A percentile compares a stretch with the other conserved stretches of the same genome.
Conservation (phyloP, 2,329 filamentous ascomycete species). For the Trichoderma aggressivum region DNA sequence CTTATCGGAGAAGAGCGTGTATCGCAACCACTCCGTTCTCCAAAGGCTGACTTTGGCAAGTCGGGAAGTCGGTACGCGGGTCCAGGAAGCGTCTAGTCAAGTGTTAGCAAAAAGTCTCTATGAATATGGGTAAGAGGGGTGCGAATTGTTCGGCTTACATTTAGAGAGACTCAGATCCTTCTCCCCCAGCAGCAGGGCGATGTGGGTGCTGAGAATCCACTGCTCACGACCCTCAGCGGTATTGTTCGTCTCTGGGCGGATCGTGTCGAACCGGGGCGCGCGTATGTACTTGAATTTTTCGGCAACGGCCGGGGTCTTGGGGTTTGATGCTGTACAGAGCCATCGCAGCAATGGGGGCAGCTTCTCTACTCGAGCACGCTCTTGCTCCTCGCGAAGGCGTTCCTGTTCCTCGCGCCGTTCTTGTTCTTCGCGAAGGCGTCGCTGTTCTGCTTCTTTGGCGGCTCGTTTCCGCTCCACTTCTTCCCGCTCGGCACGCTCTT, state of each 20-base stretch:
- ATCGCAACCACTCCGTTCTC: constrained; percentile 55
- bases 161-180: constrained; percentile 58
- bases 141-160: constrained; percentile 47
- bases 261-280: constrained; percentile 63
- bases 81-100: constrained; percentile 56
- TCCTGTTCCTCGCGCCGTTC: constrained; percentile 49
- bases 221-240: constrained; percentile 58
- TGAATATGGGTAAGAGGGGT: not conserved
- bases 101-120: not conserved
- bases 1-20: constrained; percentile 49
- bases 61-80: constrained; percentile 49
- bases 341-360: constrained; percentile 59
- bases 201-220: constrained; percentile 64
- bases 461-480: constrained; percentile 48
- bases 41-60: constrained; percentile 59
- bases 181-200: constrained; percentile 60
- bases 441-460: constrained; percentile 39
- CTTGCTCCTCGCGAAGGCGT: constrained; percentile 52
- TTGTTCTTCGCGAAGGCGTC: constrained; percentile 45
- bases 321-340: constrained; percentile 53
- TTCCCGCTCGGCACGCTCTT: constrained; percentile 34
- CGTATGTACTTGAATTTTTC: constrained; percentile 55
- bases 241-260: constrained; percentile 50
- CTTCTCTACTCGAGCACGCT: constrained; percentile 52
- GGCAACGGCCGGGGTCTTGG: constrained; percentile 49